Conservation (phyloP, 805 yeast species). For the Kuraishia ogatae region DNA sequence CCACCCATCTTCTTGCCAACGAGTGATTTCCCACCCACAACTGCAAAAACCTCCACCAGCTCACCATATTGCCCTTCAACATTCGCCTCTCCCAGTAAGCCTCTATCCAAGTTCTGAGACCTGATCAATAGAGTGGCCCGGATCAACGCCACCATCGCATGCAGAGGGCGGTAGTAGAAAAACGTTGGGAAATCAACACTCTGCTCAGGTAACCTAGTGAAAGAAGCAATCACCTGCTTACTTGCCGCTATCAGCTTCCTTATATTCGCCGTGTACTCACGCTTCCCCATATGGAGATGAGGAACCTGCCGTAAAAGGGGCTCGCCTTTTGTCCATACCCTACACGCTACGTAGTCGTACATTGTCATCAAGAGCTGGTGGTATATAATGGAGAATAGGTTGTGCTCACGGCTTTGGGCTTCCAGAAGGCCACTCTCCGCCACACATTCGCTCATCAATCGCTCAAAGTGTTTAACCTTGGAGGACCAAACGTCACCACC, state of each 20-base stretch:
- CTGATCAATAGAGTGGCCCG: conserved; percentile 36
- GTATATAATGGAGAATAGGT: conserved; percentile 34
- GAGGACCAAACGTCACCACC: not conserved
- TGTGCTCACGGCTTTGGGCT: conserved; percentile 25
- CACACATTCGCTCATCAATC: conserved; percentile 28
- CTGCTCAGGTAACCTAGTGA: conserved; percentile 29
- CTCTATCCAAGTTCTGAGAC: conserved; percentile 26
- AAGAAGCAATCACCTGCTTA: conserved; percentile 36
- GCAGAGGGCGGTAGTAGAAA: conserved; percentile 44
- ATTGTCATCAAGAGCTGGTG: conserved; percentile 41
- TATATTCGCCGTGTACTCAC: conserved; percentile 28
- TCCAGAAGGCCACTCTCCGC: conserved; percentile 30
- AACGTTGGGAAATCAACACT: conserved; percentile 38
- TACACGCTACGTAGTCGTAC: conserved; percentile 43
- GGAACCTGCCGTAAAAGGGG: conserved; percentile 4
- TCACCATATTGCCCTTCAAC: conserved; percentile 22
- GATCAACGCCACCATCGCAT: conserved; percentile 38
- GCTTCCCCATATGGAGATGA: conserved; percentile 8
- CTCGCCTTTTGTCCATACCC: conserved; percentile 23
- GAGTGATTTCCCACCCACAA: conserved; percentile 16
- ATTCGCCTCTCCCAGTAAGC: conserved; percentile 13
- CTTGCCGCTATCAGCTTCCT: conserved; percentile 34
- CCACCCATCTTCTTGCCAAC: conserved; percentile 26
- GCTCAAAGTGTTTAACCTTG: conserved; percentile 21
- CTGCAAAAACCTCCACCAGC: conserved; percentile 15